phyloP scores from a whole-genome alignment of 1,284 basidiomycete genomes.

The Phellopilus nigrolimitatus region DNA sequence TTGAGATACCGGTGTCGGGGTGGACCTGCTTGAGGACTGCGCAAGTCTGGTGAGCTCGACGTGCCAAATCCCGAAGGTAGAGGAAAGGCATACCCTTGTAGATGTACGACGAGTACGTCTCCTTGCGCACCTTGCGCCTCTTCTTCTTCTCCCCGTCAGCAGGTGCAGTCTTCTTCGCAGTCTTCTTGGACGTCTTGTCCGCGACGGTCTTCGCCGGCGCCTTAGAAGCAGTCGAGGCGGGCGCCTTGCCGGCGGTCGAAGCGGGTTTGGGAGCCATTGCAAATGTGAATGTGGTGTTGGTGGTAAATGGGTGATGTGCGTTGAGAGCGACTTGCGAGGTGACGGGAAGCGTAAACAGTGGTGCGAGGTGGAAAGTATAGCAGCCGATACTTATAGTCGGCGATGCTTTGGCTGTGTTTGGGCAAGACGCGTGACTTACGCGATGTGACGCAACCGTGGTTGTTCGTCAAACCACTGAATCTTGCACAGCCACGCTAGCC shows the following conservation, averaged over 20 bases:
- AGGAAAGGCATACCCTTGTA: constrained; percentile 72
- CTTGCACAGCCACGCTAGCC: constrained; percentile 19
- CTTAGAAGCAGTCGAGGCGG: constrained; percentile 73
- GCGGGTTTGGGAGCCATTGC: constrained; percentile 77
- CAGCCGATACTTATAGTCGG: background rate
- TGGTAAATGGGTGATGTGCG: constrained; percentile 25
- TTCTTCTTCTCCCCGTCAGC: constrained; percentile 79
- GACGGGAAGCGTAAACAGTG: constrained; percentile 4
- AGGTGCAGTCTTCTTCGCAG: constrained; percentile 58
- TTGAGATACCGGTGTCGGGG: constrained; percentile 95
- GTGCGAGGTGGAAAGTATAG: background rate
- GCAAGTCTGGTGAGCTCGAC: constrained; percentile 12
- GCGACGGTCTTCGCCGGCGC: constrained; percentile 72
- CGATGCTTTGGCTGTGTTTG: constrained; percentile 21
- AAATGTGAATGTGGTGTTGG: constrained; percentile 19
- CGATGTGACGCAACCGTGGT: constrained; percentile 15
- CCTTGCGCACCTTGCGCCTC: constrained; percentile 84
- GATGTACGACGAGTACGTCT: constrained; percentile 93
- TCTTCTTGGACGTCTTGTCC: constrained; percentile 71
- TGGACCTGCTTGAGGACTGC: constrained; percentile 87
- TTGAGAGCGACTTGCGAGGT: background rate
- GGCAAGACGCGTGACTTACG: constrained; percentile 20
- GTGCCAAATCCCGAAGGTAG: constrained; percentile 10
- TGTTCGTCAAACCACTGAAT: constrained; percentile 15
- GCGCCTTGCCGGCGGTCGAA: constrained; percentile 79